Base-by-base conservation (phyloP, 2,329 filamentous ascomycete genomes). In the Exophiala mesophila region DNA sequence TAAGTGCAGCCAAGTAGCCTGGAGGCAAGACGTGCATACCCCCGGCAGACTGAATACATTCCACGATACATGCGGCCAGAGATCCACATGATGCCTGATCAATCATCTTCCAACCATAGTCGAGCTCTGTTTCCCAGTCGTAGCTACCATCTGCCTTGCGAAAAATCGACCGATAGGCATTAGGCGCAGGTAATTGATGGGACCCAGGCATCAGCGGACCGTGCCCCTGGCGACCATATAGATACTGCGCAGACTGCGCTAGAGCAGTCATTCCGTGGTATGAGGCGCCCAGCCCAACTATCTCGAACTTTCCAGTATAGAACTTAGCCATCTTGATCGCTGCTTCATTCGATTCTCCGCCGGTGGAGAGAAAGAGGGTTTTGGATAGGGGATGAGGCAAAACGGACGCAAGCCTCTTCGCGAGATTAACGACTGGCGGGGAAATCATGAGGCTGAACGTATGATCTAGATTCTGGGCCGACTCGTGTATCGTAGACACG, bases 81-180 rank as follows among this genome's bases (percentile, higher is more conserved):
- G 77, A 80, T 0, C 78, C 79, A 41, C 69, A 72, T 1, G 70
- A 76, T 42, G 75, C 71, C 33, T 68, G 63, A 45, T 83, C 78
- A n/a, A 83, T 64, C 61, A 82, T 64, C 15, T 64, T 63, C 68
- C 76, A 83, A 3, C 76, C 77, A 50, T 73, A 82, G 4, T 77
- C 70, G 12, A 83, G 60, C 56, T 83, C 80, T 0, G 74, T 71
- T 50, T 77, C 66, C 79, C 79, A 83, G 56, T 83, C 78, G 48
- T 83, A 77, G 0, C 68, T 69, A 1, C 77, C 77, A 47, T 82
- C 77, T 0, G 70, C n/a, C 30, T 71, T 68, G 5, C 73, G 69
- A 57, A 83, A 83, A 0, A 71, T 64, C 0, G 77, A 81, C 2
- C 78, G 73, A 53, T 81, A 82, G 0, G 72, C 67, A 50, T 82